Percentiles rank a stretch among this genome's conserved stretches.
Evolutionary conservation across 2,329 filamentous ascomycete species (phyloP).

Genomic region (Fusarium domesticum): DNA sequence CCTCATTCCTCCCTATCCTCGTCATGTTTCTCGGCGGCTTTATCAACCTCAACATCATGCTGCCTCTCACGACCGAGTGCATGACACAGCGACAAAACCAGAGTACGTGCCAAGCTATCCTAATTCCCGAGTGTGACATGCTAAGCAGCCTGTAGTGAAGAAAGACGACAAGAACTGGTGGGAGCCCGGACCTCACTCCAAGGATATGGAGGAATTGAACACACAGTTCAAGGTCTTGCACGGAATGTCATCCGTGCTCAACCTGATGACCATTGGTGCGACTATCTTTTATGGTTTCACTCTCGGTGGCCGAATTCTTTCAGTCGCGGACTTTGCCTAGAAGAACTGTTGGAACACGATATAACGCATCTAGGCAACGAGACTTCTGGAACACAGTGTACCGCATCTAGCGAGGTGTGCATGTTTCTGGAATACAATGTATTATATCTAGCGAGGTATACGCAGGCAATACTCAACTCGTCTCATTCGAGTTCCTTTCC

Average conservation of each 20-base stretch:
- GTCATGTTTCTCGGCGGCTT: constrained; percentile 69
- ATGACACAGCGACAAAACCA: constrained; percentile 78
- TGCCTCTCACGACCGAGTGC: constrained; percentile 70
- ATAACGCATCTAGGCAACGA: neutral
- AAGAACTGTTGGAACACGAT: constrained; percentile 2
- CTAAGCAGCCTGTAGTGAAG: constrained; percentile 55
- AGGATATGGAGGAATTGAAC: constrained; percentile 80
- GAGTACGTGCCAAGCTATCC: constrained; percentile 49
- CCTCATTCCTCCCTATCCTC: constrained; percentile 65
- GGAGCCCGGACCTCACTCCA: constrained; percentile 73
- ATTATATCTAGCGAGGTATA: neutral
- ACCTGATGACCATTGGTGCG: constrained; percentile 66
- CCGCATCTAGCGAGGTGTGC: neutral
- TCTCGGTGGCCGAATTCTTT: constrained; percentile 61
- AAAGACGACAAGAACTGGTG: constrained; percentile 86
- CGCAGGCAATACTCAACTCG: neutral
- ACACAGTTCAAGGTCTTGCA: constrained; percentile 76
- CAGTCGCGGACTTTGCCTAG: constrained; percentile 30
- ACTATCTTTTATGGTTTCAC: constrained; percentile 76
- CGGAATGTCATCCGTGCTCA: constrained; percentile 75
- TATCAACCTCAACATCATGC: constrained; percentile 66
- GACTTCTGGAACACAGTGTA: neutral
- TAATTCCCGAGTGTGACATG: neutral
- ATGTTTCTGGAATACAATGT: neutral
- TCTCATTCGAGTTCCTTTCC: neutral